Conservation (phyloP, 2,329 filamentous ascomycete species). For the Cladosporium sp. region DNA sequence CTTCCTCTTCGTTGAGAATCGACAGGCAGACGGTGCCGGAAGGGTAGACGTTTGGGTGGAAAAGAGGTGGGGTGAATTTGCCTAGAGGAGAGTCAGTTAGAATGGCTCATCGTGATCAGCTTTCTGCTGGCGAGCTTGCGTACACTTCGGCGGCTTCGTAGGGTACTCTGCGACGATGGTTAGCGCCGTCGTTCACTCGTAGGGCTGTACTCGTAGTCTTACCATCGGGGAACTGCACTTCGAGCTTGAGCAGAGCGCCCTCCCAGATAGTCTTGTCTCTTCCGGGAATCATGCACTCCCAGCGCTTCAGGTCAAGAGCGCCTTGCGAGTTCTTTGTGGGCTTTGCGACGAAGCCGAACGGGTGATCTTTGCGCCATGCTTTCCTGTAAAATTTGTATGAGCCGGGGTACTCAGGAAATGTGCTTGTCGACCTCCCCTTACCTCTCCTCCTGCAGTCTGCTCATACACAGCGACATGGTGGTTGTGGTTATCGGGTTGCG, state of each 20-base stretch:
- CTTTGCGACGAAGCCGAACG: slow-evolving; percentile 95
- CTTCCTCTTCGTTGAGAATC: slow-evolving; percentile 97
- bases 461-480: slow-evolving; percentile 81
- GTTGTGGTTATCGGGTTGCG: slow-evolving; percentile 17
- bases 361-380: slow-evolving; percentile 95
- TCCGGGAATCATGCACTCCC: slow-evolving; percentile 95
- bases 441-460: slow-evolving; percentile 86
- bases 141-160: slow-evolving; percentile 98
- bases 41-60: slow-evolving; percentile 98
- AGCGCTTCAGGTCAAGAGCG: slow-evolving; percentile 86
- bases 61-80: slow-evolving; percentile 94
- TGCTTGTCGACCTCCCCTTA: slow-evolving; percentile 44
- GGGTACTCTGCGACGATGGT: slow-evolving; percentile 72
- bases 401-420: not conserved
- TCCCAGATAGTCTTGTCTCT: slow-evolving; percentile 98
- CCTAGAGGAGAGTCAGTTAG: slow-evolving; percentile 53
- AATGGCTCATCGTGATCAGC: slow-evolving; percentile 16
- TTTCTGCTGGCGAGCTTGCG: slow-evolving; percentile 38
- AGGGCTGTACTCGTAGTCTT: slow-evolving; percentile 38
- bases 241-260: slow-evolving; percentile 94
- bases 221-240: slow-evolving; percentile 92
- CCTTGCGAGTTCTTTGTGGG: slow-evolving; percentile 77
- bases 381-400: slow-evolving; percentile 59
- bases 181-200: not conserved
- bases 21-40: slow-evolving; percentile 96